Evolutionary conservation across 1,284 basidiomycete species (phyloP).

Genomic region (Schizophyllum commune): DNA sequence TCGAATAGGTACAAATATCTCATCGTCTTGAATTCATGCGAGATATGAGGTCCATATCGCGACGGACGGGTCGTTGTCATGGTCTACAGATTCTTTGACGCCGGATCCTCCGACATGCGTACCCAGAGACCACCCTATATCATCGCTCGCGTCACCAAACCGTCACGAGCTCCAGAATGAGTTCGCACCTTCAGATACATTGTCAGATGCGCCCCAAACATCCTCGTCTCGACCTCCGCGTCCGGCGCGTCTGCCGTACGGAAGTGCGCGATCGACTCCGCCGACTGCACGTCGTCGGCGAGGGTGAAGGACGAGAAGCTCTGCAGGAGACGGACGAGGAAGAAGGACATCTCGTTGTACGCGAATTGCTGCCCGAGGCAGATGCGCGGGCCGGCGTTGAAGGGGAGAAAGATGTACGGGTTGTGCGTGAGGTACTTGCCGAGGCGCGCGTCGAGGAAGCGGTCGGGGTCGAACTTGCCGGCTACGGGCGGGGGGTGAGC

Average conservation of each 20-base stretch:
- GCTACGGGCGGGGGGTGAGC: neutral
- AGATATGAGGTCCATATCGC: no score
- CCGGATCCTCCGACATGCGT: neutral
- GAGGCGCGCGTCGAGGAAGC: conserved; percentile 13
- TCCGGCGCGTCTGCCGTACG: conserved; percentile 14
- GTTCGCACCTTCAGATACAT: conserved; percentile 24
- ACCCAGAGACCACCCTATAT: neutral
- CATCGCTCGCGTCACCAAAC: neutral
- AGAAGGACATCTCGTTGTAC: conserved; percentile 33
- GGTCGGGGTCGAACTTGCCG: conserved; percentile 12
- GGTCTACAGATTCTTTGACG: neutral
- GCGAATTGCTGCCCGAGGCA: conserved; percentile 27
- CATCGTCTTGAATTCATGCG: no score
- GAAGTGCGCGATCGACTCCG: conserved; percentile 13
- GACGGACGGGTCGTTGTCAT: no score
- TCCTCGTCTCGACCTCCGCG: conserved; percentile 25
- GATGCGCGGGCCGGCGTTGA: conserved; percentile 14
- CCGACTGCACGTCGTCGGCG: conserved; percentile 30
- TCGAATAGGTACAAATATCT: no score
- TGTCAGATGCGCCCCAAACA: conserved; percentile 29
- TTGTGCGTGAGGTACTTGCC: conserved; percentile 11
- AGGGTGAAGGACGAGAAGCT: conserved; percentile 37
- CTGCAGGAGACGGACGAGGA: conserved; percentile 36
- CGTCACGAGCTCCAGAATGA: neutral
- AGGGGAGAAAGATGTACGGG: conserved; percentile 14